phyloP scores from a whole-genome alignment of 2,329 filamentous ascomycete genomes.

The Trichoderma koningii region DNA sequence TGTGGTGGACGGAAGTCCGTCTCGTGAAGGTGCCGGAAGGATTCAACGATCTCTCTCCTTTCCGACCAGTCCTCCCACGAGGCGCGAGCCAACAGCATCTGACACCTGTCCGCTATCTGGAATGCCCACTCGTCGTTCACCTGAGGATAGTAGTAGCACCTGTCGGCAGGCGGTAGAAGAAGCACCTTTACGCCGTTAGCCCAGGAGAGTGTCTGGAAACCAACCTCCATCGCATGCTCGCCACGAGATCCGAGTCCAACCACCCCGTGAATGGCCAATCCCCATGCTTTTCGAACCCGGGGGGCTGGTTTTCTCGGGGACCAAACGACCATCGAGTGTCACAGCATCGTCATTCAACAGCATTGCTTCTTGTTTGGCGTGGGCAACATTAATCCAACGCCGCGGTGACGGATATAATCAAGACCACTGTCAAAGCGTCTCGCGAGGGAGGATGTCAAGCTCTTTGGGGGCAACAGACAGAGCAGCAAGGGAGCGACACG shows the following conservation, averaged over 20 bases:
- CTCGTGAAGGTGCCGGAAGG: conserved; percentile 7
- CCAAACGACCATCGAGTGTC: not conserved
- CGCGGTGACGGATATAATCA: conserved; percentile 1
- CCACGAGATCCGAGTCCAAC: not conserved
- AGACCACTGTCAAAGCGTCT: conserved; percentile 1
- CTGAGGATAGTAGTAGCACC: not conserved
- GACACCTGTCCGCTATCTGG: not conserved
- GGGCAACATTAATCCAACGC: conserved; percentile 7
- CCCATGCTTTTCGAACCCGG: not conserved
- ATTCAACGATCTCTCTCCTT: not conserved
- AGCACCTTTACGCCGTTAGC: not conserved
- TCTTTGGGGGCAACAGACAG: not conserved
- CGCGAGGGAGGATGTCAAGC: not conserved
- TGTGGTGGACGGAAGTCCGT: not conserved
- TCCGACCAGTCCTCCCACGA: not conserved
- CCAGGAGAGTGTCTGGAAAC: not conserved
- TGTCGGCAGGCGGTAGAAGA: not conserved
- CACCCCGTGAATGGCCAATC: not conserved
- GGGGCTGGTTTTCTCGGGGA: conserved; percentile 4
- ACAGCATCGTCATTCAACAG: conserved; percentile 9
- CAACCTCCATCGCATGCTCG: no score
- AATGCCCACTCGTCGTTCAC: not conserved
- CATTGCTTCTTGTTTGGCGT: not conserved
- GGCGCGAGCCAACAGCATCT: not conserved
- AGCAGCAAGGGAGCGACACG: not conserved